Evolutionary conservation across 202 grass and related monocot species (phyloP).

Genomic region (Digitaria exilis): DNA sequence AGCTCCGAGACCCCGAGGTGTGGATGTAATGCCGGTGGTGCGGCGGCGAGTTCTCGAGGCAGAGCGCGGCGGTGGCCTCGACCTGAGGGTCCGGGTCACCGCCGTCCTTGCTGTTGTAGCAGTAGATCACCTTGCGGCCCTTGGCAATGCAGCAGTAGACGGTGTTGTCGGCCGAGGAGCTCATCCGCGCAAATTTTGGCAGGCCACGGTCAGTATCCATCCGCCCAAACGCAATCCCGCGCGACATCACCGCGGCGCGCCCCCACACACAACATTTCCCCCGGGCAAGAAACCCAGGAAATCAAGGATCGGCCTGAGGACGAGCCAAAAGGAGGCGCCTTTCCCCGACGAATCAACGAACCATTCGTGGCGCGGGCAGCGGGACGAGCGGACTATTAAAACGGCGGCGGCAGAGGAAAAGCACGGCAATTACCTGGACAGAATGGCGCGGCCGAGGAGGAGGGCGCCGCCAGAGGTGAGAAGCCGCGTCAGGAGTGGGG

Average conservation of each 20-base stretch:
- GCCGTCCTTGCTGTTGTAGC: conserved; percentile 52
- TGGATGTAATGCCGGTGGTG: conserved; percentile 76
- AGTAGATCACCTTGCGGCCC: conserved; percentile 63
- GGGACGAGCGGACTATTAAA: not conserved
- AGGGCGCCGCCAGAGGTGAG: not conserved
- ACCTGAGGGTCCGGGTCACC: conserved; percentile 36
- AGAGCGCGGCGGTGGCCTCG: conserved; percentile 56
- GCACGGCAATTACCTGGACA: not conserved
- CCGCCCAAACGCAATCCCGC: too few species aligned
- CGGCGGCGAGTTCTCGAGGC: conserved; percentile 55
- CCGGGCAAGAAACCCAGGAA: not conserved
- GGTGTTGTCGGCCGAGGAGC: conserved; percentile 72
- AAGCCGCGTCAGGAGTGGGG: not conserved
- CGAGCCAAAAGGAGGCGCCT: not conserved
- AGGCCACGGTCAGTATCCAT: not conserved
- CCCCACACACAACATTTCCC: not conserved
- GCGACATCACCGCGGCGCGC: not conserved
- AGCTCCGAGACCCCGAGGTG: conserved; percentile 58
- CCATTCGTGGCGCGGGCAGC: too few species aligned
- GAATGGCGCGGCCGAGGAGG: not conserved
- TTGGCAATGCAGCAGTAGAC: conserved; percentile 93
- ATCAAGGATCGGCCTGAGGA: conserved; percentile 3
- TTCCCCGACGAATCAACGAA: conserved; percentile 18
- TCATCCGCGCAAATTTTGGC: conserved; percentile 56
- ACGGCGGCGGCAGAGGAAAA: not conserved